Conservation (phyloP, 108 stramenopile species). For the Bacterosira constricta region DNA sequence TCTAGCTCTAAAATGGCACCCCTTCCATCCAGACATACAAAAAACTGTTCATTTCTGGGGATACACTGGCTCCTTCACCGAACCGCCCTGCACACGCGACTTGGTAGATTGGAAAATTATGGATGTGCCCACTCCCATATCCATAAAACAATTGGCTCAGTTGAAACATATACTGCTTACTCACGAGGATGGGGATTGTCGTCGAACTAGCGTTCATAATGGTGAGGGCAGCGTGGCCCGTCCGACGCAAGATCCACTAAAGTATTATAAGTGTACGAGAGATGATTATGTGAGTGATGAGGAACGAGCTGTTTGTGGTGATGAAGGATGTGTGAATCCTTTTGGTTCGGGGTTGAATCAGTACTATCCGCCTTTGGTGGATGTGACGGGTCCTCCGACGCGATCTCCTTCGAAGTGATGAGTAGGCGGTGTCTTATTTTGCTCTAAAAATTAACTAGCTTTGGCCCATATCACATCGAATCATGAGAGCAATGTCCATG, state of each 20-base stretch:
- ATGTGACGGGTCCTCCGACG: slow-evolving; percentile 38
- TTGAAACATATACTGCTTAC: slow-evolving; percentile 74
- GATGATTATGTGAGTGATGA: slow-evolving; percentile 48
- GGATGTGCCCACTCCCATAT: slow-evolving; percentile 74
- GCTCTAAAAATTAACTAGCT: no score
- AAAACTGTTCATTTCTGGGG: slow-evolving; percentile 58
- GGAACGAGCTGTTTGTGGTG: slow-evolving; percentile 34
- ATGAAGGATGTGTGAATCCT: slow-evolving; percentile 20
- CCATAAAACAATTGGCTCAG: slow-evolving; percentile 65
- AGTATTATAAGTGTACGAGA: slow-evolving; percentile 45
- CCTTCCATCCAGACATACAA: slow-evolving; percentile 45
- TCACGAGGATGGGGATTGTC: slow-evolving; percentile 67
- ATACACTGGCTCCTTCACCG: slow-evolving; percentile 86
- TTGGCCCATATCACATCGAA: no score
- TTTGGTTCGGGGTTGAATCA: slow-evolving; percentile 46
- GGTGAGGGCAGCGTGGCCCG: slow-evolving; percentile 67
- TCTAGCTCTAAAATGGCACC: slow-evolving; percentile 40
- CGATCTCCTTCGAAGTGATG: slow-evolving; percentile 11
- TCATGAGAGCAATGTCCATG: no score
- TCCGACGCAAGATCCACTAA: slow-evolving; percentile 44
- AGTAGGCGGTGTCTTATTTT: no score
- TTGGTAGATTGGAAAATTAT: slow-evolving; percentile 82
- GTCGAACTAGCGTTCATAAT: slow-evolving; percentile 65
- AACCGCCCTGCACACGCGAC: slow-evolving; percentile 77
- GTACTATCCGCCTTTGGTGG: slow-evolving; percentile 40